Conservation (phyloP, 2,329 filamentous ascomycete genomes). For the Huntiella abstrusa region DNA sequence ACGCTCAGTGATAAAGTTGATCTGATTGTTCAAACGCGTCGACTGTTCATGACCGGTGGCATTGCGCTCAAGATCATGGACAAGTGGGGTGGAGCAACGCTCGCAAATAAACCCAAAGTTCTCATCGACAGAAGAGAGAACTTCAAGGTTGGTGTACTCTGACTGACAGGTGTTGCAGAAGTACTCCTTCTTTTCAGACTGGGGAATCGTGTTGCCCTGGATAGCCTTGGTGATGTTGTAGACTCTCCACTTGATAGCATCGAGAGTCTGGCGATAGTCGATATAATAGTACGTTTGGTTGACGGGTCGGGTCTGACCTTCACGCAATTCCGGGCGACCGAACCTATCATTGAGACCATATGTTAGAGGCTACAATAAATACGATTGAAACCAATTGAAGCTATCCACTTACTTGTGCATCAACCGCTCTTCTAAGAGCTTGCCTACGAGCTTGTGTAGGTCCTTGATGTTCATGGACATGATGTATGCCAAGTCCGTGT, state of each 20-base stretch:
- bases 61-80: conserved; percentile 46
- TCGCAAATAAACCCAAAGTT: conserved; percentile 61
- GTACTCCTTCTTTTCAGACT: conserved; percentile 79
- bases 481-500: conserved; percentile 72
- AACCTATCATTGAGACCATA: conserved; percentile 1
- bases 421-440: conserved; percentile 69
- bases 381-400: not conserved
- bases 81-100: conserved; percentile 48
- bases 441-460: conserved; percentile 73
- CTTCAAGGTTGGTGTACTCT: conserved; percentile 80
- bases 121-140: conserved; percentile 54
- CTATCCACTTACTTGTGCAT: conserved; percentile 11
- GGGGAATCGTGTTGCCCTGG: conserved; percentile 62
- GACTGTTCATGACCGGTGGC: conserved; percentile 55
- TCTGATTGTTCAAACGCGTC: conserved; percentile 57
- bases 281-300: conserved; percentile 94
- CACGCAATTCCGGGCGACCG: conserved; percentile 48
- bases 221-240: conserved; percentile 78
- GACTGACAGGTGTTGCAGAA: conserved; percentile 64
- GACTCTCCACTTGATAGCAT: conserved; percentile 88
- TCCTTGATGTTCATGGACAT: conserved; percentile 84
- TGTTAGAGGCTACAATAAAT: not conserved
- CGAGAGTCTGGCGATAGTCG: conserved; percentile 82
- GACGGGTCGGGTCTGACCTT: conserved; percentile 63
- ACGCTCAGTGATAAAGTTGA: conserved; percentile 59